phyloP scores from a whole-genome alignment of 345 rosid genomes.

The Raphanus sativus region DNA sequence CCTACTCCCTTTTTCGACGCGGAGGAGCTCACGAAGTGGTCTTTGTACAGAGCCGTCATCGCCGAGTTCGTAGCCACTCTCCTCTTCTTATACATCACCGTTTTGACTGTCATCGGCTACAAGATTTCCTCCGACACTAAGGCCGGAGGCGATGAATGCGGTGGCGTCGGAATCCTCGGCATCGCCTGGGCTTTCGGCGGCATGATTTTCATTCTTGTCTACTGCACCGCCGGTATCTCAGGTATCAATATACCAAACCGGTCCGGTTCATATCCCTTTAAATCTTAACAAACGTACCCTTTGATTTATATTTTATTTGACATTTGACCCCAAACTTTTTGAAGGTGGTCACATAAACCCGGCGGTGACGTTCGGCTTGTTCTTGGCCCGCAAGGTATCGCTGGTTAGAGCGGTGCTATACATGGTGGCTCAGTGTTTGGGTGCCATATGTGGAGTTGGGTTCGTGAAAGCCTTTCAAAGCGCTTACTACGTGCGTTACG shows the following conservation, averaged over 20 bases:
- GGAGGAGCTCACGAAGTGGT: constrained; percentile 54
- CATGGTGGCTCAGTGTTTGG: constrained; percentile 69
- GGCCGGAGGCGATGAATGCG: constrained; percentile 37
- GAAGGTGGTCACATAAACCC: constrained; percentile 79
- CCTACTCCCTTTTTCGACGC: constrained; percentile 54
- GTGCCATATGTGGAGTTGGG: constrained; percentile 66
- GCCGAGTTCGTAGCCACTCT: constrained; percentile 71
- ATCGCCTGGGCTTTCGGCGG: constrained; percentile 76
- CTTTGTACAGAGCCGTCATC: constrained; percentile 57
- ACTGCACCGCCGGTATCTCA: constrained; percentile 73
- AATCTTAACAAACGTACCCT: background rate
- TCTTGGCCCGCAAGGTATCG: constrained; percentile 63
- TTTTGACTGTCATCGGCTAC: constrained; percentile 67
- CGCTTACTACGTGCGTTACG: constrained; percentile 49
- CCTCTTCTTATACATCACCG: constrained; percentile 58
- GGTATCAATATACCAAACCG: constrained; percentile 32
- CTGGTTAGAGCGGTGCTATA: constrained; percentile 58
- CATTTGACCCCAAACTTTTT: background rate
- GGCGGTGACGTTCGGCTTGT: constrained; percentile 66
- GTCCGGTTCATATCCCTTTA: background rate
- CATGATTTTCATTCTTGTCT: constrained; percentile 69
- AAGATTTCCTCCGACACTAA: constrained; percentile 40
- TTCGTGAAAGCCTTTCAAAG: constrained; percentile 61
- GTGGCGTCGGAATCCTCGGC: constrained; percentile 68
- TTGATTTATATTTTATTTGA: background rate